A percentile compares a stretch with the other conserved stretches of the same genome.
These are phyloP conservation scores for Lactarius deliciosus DNA, from an alignment of 768 basidiomycete species.

Conservation along the genomic window DNA sequence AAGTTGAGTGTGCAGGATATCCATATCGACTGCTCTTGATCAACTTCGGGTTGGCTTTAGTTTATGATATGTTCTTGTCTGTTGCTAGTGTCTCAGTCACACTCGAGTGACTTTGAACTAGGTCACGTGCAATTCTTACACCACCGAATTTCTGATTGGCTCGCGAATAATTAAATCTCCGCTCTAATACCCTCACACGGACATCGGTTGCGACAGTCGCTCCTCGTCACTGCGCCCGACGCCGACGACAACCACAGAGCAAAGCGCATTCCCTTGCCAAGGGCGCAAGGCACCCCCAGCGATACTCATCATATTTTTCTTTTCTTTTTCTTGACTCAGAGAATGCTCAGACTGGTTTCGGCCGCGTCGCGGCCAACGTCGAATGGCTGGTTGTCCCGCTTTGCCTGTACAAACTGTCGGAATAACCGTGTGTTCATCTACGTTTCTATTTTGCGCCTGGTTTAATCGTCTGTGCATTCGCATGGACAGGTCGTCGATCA, in stretches of 20 bases:
- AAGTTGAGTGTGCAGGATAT: conserved; percentile 25
- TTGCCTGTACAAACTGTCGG: conserved; percentile 35
- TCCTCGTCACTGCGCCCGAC: conserved; percentile 28
- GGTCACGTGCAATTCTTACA: not conserved
- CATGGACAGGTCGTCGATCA: conserved; percentile 47
- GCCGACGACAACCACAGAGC: conserved; percentile 23
- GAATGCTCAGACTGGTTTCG: conserved; percentile 72
- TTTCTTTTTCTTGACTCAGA: conserved; percentile 14
- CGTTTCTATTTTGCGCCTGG: not conserved
- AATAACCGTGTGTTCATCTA: conserved; percentile 21
- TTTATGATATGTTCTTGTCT: not conserved
- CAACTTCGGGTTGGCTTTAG: no score
- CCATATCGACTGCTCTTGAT: conserved; percentile 15
- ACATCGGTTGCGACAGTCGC: conserved; percentile 18
- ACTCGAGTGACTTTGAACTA: not conserved
- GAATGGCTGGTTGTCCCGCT: conserved; percentile 69
- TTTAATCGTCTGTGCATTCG: not conserved
- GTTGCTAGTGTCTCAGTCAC: not conserved
- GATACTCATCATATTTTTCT: not conserved
- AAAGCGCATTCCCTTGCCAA: conserved; percentile 13
- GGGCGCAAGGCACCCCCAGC: conserved; percentile 12
- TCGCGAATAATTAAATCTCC: conserved; percentile 16
- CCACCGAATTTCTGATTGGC: conserved; percentile 16
- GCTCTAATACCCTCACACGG: conserved; percentile 21
- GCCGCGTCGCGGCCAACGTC: conserved; percentile 53